Evolutionary conservation across 805 yeast species (phyloP).

Genomic region (Wickerhamiella qilinensis): DNA sequence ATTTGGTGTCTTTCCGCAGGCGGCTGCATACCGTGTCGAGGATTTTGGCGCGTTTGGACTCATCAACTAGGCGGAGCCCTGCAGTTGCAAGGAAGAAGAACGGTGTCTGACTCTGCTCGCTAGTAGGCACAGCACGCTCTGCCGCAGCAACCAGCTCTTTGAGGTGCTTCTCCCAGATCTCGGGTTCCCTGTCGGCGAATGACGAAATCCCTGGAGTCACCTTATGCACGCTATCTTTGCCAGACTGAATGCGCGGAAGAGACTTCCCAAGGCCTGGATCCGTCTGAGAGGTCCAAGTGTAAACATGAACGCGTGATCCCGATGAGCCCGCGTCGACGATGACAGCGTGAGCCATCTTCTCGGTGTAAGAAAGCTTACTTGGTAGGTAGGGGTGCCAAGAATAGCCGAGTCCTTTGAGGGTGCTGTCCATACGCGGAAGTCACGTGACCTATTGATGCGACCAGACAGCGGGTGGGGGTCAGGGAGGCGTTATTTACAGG

Average conservation of each 20-base stretch:
- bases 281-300: constrained; percentile 46
- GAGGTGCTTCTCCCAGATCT: constrained; percentile 62
- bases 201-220: constrained; percentile 75
- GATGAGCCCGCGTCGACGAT: constrained; percentile 93
- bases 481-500: no score
- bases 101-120: constrained; percentile 53
- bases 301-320: constrained; percentile 78
- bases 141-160: constrained; percentile 53
- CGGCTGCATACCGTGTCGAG: constrained; percentile 44
- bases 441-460: no score
- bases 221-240: constrained; percentile 53
- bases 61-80: constrained; percentile 74
- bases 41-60: constrained; percentile 34
- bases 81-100: constrained; percentile 90
- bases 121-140: constrained; percentile 47
- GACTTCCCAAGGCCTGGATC: constrained; percentile 27
- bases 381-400: no score
- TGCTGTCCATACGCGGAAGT: no score
- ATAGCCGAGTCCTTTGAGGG: no score
- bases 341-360: constrained; percentile 53
- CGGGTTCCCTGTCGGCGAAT: constrained; percentile 30
- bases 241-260: constrained; percentile 49
- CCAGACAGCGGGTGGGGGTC: no score
- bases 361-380: no score
- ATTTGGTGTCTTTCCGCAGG: constrained; percentile 38